These are phyloP conservation scores for Kernera saxatilis DNA, from an alignment of 345 rosid genomes.

Conservation along the genomic window DNA sequence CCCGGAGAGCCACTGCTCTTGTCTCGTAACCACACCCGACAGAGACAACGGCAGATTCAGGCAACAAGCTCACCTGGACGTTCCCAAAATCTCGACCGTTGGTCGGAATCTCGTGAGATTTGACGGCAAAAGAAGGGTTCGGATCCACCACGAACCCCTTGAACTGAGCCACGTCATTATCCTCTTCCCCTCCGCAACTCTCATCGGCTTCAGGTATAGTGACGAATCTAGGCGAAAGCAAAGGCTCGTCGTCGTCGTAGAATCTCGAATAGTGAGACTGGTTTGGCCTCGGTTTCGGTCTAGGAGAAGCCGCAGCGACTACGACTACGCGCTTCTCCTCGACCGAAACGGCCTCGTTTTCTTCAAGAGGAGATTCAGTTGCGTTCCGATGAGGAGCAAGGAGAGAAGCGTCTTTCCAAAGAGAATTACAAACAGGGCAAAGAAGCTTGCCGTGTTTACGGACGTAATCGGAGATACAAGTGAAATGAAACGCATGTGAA, in stretches of 20 bases:
- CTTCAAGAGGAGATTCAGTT: not conserved
- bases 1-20: slow-evolving; percentile 50
- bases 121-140: slow-evolving; percentile 34
- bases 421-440: slow-evolving; percentile 72
- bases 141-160: slow-evolving; percentile 73
- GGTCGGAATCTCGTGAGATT: slow-evolving; percentile 40
- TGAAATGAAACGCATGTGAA: slow-evolving; percentile 71
- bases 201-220: slow-evolving; percentile 75
- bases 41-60: slow-evolving; percentile 64
- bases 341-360: slow-evolving; percentile 23
- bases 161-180: slow-evolving; percentile 46
- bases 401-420: slow-evolving; percentile 71
- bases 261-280: slow-evolving; percentile 32
- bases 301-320: slow-evolving; percentile 35
- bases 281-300: not conserved
- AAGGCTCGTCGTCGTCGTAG: slow-evolving; percentile 85
- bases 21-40: slow-evolving; percentile 59
- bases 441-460: slow-evolving; percentile 46
- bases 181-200: slow-evolving; percentile 40
- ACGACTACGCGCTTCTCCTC: slow-evolving; percentile 28
- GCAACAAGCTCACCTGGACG: slow-evolving; percentile 49
- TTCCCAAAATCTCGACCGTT: slow-evolving; percentile 38
- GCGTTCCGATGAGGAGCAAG: slow-evolving; percentile 36
- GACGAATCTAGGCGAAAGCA: slow-evolving; percentile 44
- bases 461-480: slow-evolving; percentile 64